phyloP scores from a whole-genome alignment of 495 filamentous ascomycete genomes.

The Penicilliopsis zonata region DNA sequence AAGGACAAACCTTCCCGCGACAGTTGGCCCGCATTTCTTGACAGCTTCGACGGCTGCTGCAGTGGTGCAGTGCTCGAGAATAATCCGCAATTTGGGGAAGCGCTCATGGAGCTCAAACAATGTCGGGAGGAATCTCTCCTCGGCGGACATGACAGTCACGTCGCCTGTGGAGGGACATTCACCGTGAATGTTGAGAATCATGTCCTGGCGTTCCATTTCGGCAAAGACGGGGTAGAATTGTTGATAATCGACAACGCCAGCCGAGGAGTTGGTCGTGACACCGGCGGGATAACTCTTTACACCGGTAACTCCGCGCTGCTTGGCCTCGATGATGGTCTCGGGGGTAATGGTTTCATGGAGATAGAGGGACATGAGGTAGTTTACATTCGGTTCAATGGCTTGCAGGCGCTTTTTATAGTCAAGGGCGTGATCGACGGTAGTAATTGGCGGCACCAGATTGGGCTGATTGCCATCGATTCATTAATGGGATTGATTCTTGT shows the following conservation, averaged over 20 bases:
- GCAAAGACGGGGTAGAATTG: slow-evolving; percentile 66
- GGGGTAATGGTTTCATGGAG: slow-evolving; percentile 68
- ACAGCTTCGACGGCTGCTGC: slow-evolving; percentile 73
- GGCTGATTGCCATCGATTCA: slow-evolving; percentile 29
- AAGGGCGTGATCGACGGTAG: slow-evolving; percentile 59
- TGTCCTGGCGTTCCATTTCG: slow-evolving; percentile 57
- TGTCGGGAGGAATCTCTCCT: slow-evolving; percentile 70
- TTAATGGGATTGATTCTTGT: slow-evolving; percentile 3
- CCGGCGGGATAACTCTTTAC: slow-evolving; percentile 54
- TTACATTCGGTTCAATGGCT: slow-evolving; percentile 57
- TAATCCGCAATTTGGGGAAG: slow-evolving; percentile 73
- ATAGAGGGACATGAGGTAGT: slow-evolving; percentile 84
- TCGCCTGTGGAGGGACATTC: slow-evolving; percentile 39
- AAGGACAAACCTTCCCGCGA: slow-evolving; percentile 23
- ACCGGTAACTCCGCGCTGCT: slow-evolving; percentile 34
- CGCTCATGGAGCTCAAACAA: slow-evolving; percentile 54
- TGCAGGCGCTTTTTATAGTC: slow-evolving; percentile 59
- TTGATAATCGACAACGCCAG: slow-evolving; percentile 64
- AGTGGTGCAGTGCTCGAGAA: slow-evolving; percentile 71
- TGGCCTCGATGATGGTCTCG: slow-evolving; percentile 63
- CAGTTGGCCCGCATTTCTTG: slow-evolving; percentile 58
- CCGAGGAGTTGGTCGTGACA: slow-evolving; percentile 72
- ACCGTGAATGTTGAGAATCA: slow-evolving; percentile 55
- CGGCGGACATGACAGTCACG: slow-evolving; percentile 66
- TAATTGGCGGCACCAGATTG: slow-evolving; percentile 65